These are phyloP conservation scores for Plantago lanceolata DNA, from an alignment of 305 asterid genomes.

Conservation along the genomic window DNA sequence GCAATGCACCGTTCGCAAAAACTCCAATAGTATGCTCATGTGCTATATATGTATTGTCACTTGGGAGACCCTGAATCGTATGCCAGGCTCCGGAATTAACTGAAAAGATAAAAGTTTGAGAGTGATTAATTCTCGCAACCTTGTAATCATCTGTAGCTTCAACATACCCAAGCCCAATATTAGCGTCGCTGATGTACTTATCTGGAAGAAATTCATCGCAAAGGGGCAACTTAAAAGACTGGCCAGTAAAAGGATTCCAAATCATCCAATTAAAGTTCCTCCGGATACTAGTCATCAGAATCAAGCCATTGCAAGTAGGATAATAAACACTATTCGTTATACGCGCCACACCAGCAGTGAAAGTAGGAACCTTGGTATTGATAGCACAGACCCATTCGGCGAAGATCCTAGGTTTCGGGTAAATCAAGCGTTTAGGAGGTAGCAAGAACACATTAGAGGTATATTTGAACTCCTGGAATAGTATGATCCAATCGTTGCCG, in stretches of 20 bases:
- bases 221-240: not conserved
- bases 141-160: not conserved
- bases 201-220: not conserved
- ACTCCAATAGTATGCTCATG: not conserved
- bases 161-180: not conserved
- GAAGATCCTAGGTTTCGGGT: too few relatives aligned
- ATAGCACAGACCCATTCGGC: too few relatives aligned
- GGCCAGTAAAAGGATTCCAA: not conserved
- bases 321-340: too few relatives aligned
- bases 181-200: too few relatives aligned
- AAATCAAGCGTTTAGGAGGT: too few relatives aligned
- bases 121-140: not conserved
- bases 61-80: slow-evolving; percentile 1
- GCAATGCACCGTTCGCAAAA: slow-evolving; percentile 8
- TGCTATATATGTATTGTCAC: too few relatives aligned
- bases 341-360: too few relatives aligned
- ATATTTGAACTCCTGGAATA: too few relatives aligned
- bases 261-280: not conserved
- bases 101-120: slow-evolving; percentile 6
- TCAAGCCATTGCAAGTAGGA: not conserved
- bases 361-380: too few relatives aligned
- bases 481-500: too few relatives aligned
- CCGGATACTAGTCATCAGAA: not conserved
- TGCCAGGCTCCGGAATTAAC: slow-evolving; percentile 12
- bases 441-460: too few relatives aligned